Conservation (phyloP, 2,329 filamentous ascomycete genomes). For the Tolypocladium amazonense region DNA sequence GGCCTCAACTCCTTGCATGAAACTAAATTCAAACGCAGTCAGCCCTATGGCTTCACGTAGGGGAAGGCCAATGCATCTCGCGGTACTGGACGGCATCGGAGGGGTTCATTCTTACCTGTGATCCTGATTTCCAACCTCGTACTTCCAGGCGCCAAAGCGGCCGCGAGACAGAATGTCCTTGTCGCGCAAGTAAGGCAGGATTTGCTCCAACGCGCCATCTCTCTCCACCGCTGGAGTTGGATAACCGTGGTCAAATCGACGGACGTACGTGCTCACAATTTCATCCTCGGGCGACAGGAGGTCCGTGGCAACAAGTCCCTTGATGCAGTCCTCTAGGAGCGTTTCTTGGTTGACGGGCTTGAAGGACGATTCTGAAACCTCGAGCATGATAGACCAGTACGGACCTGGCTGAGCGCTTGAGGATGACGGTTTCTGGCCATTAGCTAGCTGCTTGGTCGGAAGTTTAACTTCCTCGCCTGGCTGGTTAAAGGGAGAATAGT, state of each 20-base stretch:
- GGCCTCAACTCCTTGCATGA: conserved; percentile 93
- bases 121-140: conserved; percentile 95
- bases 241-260: conserved; percentile 96
- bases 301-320: conserved; percentile 93
- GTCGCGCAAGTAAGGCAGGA: conserved; percentile 84
- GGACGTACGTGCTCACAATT: conserved; percentile 96
- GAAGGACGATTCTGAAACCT: conserved; percentile 90
- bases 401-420: conserved; percentile 68
- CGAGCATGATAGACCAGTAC: conserved; percentile 99
- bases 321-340: conserved; percentile 80
- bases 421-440: conserved; percentile 68
- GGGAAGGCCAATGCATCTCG: neutral
- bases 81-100: neutral
- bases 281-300: conserved; percentile 88
- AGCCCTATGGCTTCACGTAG: neutral
- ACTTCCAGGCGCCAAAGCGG: conserved; percentile 95
- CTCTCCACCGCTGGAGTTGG: conserved; percentile 91
- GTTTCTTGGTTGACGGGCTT: conserved; percentile 86
- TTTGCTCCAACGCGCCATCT: conserved; percentile 84
- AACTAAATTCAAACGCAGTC: conserved; percentile 21
- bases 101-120: conserved; percentile 45
- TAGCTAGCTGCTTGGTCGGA: conserved; percentile 71
- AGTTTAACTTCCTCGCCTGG: conserved; percentile 74
- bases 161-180: conserved; percentile 91
- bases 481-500: conserved; percentile 99